phyloP scores from a whole-genome alignment of 2,329 filamentous ascomycete genomes.

The Nakataea oryzae region DNA sequence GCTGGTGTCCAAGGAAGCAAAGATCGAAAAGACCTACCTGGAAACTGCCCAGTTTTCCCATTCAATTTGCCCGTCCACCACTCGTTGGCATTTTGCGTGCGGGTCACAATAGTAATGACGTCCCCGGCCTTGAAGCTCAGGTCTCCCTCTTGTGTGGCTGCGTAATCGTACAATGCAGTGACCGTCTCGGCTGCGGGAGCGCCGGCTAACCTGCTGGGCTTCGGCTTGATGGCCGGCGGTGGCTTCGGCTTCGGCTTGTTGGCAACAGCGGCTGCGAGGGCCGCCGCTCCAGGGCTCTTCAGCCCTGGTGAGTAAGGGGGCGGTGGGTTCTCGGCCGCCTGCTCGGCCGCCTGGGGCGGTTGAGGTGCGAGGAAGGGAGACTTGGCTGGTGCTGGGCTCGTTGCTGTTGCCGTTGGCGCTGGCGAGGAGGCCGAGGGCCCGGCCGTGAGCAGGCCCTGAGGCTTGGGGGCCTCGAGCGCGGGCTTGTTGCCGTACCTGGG shows the following conservation, averaged over 20 bases:
- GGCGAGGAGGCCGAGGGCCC: slow-evolving; percentile 23
- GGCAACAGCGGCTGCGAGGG: slow-evolving; percentile 36
- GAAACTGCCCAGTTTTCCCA: slow-evolving; percentile 83
- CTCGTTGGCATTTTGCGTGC: slow-evolving; percentile 87
- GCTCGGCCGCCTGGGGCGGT: slow-evolving; percentile 23
- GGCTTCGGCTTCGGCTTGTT: slow-evolving; percentile 56
- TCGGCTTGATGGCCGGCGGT: slow-evolving; percentile 62
- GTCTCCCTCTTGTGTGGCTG: slow-evolving; percentile 89
- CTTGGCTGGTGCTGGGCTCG: slow-evolving; percentile 7
- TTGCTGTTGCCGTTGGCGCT: slow-evolving; percentile 7
- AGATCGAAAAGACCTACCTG: slow-evolving; percentile 51
- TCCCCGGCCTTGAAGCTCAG: slow-evolving; percentile 85
- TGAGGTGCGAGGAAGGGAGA: slow-evolving; percentile 10
- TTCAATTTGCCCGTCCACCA: slow-evolving; percentile 87
- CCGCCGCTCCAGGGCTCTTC: slow-evolving; percentile 15
- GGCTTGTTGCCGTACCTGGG: slow-evolving; percentile 49
- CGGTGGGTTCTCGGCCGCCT: slow-evolving; percentile 46
- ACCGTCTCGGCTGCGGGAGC: slow-evolving; percentile 62
- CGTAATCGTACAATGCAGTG: slow-evolving; percentile 91
- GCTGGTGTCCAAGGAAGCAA: not conserved
- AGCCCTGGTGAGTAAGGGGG: slow-evolving; percentile 56
- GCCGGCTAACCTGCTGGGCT: slow-evolving; percentile 63
- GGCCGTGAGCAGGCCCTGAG: slow-evolving; percentile 39
- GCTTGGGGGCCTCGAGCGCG: slow-evolving; percentile 35
- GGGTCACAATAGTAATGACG: slow-evolving; percentile 73